These are phyloP conservation scores for Saccharomycopsis lassenensis DNA, from an alignment of 805 yeast genomes.

Conservation along the genomic window DNA sequence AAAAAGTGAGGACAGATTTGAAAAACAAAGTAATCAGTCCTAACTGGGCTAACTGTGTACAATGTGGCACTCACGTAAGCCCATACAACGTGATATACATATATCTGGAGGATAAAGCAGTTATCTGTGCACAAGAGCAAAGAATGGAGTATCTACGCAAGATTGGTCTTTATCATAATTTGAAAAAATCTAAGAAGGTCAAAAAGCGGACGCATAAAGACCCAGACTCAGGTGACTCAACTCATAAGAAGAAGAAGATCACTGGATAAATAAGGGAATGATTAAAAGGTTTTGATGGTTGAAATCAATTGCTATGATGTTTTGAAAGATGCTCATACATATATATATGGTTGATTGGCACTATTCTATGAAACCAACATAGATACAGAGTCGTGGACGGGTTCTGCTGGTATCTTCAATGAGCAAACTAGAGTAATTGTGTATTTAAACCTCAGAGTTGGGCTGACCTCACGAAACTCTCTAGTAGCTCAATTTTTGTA, in stretches of 20 bases:
- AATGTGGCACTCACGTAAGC: constrained; percentile 8
- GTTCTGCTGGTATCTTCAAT: too few relatives aligned
- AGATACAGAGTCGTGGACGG: too few relatives aligned
- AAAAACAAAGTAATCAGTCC: not conserved
- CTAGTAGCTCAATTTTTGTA: too few relatives aligned
- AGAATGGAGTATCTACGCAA: constrained; percentile 6
- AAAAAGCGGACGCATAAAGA: constrained; percentile 2
- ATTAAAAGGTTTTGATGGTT: not conserved
- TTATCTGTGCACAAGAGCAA: constrained; percentile 1
- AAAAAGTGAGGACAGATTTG: not conserved
- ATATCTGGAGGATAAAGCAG: constrained; percentile 1
- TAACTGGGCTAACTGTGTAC: constrained; percentile 7
- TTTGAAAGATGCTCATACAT: too few relatives aligned
- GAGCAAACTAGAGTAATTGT: too few relatives aligned
- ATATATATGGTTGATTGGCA: too few relatives aligned
- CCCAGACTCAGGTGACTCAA: too few relatives aligned
- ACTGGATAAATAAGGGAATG: not conserved
- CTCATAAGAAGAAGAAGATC: constrained; percentile 1
- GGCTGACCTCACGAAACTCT: too few relatives aligned
- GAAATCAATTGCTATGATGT: too few relatives aligned
- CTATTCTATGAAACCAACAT: too few relatives aligned
- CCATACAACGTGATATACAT: constrained; percentile 13
- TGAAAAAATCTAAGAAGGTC: constrained; percentile 3
- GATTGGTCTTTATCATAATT: constrained; percentile 5
- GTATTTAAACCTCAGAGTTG: too few relatives aligned